Evolutionary conservation across 129 eudicot species (phyloP), one percentile per base, ranked within the genome.

Genomic region (Tagetes patula): DNA sequence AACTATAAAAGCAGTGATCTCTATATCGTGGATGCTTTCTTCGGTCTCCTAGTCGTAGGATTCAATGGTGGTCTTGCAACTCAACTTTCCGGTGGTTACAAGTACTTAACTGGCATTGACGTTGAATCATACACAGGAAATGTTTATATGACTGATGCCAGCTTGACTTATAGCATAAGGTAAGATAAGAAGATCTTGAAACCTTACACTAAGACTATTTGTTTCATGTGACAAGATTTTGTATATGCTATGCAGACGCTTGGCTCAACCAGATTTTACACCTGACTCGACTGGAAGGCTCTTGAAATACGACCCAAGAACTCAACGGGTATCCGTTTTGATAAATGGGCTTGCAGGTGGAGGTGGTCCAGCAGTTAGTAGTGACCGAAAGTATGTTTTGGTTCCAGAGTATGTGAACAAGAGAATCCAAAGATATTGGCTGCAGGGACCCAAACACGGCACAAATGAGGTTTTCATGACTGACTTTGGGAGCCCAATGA

Each of bases 211-310:
- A 7, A 10, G 45, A 6, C 1, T 41, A 41, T 32, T 43, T 2
- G 12, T 41, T 5, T 37, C 0, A 32, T 52, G 54, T 67, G 42
- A 76, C 63, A 14, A 55, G 58, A 36, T 12, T 68, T 27, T 49
- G 8, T 41, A 41, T 41, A 7, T 79, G 45, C 4, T 43, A 38
- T 65, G 69, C 63, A 79, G 82, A 79, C 14, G 72, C 37, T 32
- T 34, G 53, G 37, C 62, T 52, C 45, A 79, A 34, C 77, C 62
- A 14, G 78, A 69, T 60, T 64, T 42, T 73, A 79, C 33, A 55
- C 79, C 67, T 0, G 83, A 79, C 75, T 79, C 79, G 5, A 79
- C 83, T 0, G 79, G 83, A 73, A 73, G 79, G 64, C 65, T 79
- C 2, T 45, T 79, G 55, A 66, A 30, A 58, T 73, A 66, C 31